Percentiles rank a stretch among this genome's conserved stretches.
Conservation (phyloP, 78 protist species). For the Dictyostelium purpureum region DNA sequence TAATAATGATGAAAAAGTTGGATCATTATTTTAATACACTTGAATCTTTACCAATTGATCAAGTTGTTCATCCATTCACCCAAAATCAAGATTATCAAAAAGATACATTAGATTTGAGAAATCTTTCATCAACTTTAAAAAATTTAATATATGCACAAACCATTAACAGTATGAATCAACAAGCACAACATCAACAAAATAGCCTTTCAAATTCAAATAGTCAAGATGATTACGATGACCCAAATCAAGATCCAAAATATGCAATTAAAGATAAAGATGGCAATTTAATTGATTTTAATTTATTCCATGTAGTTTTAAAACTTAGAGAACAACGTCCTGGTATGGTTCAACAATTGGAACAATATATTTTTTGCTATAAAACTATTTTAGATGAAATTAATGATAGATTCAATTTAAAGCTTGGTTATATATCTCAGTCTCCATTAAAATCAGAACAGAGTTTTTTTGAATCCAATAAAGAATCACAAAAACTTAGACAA, state of each 20-base stretch:
- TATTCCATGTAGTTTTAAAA: constrained; percentile 58
- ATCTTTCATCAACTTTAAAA: not conserved
- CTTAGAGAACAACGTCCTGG: constrained; percentile 83
- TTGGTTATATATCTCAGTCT: not conserved
- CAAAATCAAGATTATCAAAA: not conserved
- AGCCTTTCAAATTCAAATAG: not conserved
- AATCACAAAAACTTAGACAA: no score
- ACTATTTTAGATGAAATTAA: constrained; percentile 61
- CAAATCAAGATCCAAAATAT: not conserved
- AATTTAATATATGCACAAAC: not conserved
- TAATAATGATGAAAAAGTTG: constrained; percentile 46
- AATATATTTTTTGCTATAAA: constrained; percentile 70
- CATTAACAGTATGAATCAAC: not conserved
- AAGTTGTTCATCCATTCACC: not conserved
- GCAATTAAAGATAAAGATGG: not conserved
- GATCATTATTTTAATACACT: constrained; percentile 6
- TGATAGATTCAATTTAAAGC: not conserved
- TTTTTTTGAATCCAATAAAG: no score
- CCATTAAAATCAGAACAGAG: no score
- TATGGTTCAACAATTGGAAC: constrained; percentile 84
- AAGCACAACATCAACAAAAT: not conserved
- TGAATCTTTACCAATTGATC: not conserved
- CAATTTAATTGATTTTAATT: constrained; percentile 55
- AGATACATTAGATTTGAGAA: constrained; percentile 2
- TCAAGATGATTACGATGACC: not conserved